Base-by-base conservation (phyloP, 2,329 filamentous ascomycete species). In the Cladophialophora yegresii region DNA sequence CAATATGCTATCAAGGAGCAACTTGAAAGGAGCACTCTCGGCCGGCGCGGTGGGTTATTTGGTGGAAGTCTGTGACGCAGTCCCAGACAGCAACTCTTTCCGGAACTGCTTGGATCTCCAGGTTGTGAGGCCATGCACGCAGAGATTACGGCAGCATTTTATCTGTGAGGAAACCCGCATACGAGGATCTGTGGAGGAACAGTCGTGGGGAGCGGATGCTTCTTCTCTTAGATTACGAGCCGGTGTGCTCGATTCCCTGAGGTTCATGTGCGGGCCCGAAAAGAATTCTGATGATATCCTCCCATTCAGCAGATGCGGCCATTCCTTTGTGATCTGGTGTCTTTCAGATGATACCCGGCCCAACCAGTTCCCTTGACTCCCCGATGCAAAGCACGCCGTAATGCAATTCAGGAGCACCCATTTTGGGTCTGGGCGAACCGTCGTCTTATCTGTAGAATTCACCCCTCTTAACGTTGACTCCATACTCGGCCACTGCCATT, bases 401-500 rank as follows among this genome's bases (percentile, higher is more conserved):
- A 30, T 9, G n/a, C 33, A 6, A 10, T 36, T 3, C 55, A 51
- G 20, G 13, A 47, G 20, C 13, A 8, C 55, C 40, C 28, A 50
- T 33, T 47, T 40, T 28, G 13, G 30, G 43, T 30, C 55, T 23
- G 43, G 43, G 23, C n/a, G 7, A 30, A 13, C 57, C 8, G 26
- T 30, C 1, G 10, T 81, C 26, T 76, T 76, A 97, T 72, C 93
- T 85, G 77, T 99, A 99, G 75, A 98, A 99, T 80, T 99, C 95
- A 74, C 93, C 93, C 69, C 95, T 85, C 86, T 96, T 98, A 59
- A 98, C 90, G 75, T 96, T 99, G 58, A 99, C 92, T 1, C 95
- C 95, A 75, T 98, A 99, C 82, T 99, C 95, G 33, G 91, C 91
- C 32, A 98, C 93, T 0, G 95, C 95, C 92, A 98, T 98, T 16